Evolutionary conservation across 164 flowering plant species (phyloP).

Genomic region (Taxillus chinensis): DNA sequence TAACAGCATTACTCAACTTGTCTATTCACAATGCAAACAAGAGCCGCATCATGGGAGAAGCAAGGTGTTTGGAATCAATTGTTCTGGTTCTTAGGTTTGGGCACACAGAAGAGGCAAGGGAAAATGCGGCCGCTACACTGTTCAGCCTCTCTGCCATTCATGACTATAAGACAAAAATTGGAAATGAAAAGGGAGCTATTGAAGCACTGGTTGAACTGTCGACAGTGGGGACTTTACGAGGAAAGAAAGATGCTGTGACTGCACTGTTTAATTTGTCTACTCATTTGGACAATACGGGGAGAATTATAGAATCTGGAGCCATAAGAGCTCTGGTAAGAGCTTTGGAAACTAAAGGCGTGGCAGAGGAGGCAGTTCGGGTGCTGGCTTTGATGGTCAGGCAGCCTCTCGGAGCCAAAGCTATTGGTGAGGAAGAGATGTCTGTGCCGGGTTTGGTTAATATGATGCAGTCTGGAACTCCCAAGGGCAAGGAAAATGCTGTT

Average conservation of each 20-base stretch:
- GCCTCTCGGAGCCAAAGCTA: background rate
- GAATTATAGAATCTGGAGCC: background rate
- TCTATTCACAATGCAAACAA: background rate
- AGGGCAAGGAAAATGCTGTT: background rate
- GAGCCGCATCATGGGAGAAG: background rate
- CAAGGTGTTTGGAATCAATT: background rate
- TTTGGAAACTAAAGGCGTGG: background rate
- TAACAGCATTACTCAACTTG: background rate
- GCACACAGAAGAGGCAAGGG: constrained; percentile 1
- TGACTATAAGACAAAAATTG: background rate
- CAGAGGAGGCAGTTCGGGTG: background rate
- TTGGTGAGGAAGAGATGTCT: background rate
- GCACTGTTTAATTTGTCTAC: constrained; percentile 3
- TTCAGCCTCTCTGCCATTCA: constrained; percentile 2
- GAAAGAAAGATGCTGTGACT: background rate
- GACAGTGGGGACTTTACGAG: background rate
- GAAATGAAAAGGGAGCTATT: background rate
- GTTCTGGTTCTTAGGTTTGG: background rate
- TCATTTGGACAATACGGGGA: background rate
- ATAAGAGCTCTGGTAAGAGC: background rate
- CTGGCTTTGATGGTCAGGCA: background rate
- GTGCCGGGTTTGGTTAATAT: background rate
- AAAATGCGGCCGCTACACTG: background rate
- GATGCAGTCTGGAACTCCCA: background rate
- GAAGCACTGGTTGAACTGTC: background rate